A percentile compares a stretch with the other conserved stretches of the same genome.
Conservation (phyloP, 495 filamentous ascomycete species). For the Apodospora peruviana region DNA sequence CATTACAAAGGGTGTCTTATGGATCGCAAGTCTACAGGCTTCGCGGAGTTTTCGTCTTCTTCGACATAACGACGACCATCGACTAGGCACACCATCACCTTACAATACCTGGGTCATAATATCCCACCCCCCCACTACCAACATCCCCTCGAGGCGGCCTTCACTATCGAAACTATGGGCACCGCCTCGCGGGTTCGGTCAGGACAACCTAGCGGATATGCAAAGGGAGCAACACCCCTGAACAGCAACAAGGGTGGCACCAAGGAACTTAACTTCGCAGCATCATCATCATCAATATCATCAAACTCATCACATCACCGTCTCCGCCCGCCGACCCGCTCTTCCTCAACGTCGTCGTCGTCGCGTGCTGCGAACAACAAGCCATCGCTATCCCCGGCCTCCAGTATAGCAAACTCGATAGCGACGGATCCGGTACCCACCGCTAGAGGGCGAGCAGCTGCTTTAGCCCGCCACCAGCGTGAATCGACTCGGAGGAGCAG, state of each 20-base stretch:
- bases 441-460: no score
- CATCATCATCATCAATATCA: not conserved
- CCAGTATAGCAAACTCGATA: slow-evolving; percentile 4
- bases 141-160: no score
- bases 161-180: slow-evolving; percentile 22
- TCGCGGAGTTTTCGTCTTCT: no score
- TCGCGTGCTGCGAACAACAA: slow-evolving; percentile 2
- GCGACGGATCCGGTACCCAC: no score
- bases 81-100: no score
- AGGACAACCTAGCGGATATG: slow-evolving; percentile 16
- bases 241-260: slow-evolving; percentile 8
- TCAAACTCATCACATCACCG: no score
- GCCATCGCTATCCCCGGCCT: slow-evolving; percentile 7
- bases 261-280: slow-evolving; percentile 14
- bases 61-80: no score
- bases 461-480: not conserved
- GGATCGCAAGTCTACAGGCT: no score
- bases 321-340: slow-evolving; percentile 9
- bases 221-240: slow-evolving; percentile 15
- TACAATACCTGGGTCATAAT: no score
- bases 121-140: no score
- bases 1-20: no score
- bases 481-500: not conserved
- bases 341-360: slow-evolving; percentile 1
- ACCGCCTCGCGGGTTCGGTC: slow-evolving; percentile 15